Conservation (phyloP, 768 basidiomycete species). For the Collybiopsis confluens region DNA sequence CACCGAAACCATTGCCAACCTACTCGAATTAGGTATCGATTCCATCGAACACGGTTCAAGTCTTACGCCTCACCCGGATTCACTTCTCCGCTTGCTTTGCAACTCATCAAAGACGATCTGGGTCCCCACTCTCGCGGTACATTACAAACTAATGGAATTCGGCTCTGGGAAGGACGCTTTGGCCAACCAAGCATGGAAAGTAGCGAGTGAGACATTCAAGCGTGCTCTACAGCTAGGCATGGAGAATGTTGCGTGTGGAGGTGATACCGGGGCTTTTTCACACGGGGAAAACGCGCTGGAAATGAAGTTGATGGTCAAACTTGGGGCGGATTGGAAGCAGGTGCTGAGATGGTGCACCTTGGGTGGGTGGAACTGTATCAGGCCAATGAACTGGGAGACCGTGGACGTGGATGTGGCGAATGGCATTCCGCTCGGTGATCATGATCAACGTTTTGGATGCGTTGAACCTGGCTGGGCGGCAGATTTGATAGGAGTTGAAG, state of each 20-base stretch:
- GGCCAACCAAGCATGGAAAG: slow-evolving; percentile 30
- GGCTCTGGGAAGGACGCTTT: slow-evolving; percentile 10
- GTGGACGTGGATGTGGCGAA: slow-evolving; percentile 21
- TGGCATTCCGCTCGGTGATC: slow-evolving; percentile 36
- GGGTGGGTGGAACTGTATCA: slow-evolving; percentile 54
- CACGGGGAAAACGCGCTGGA: slow-evolving; percentile 61
- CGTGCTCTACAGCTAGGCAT: slow-evolving; percentile 37
- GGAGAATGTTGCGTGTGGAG: slow-evolving; percentile 54
- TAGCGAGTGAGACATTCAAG: slow-evolving; percentile 35
- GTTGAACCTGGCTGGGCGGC: slow-evolving; percentile 54
- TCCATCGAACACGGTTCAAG: slow-evolving; percentile 55
- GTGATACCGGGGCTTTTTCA: slow-evolving; percentile 61
- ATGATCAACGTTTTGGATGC: slow-evolving; percentile 52
- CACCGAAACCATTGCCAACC: slow-evolving; percentile 24
- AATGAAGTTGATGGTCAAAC: slow-evolving; percentile 53
- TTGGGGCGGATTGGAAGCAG: slow-evolving; percentile 48
- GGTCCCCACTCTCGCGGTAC: slow-evolving; percentile 57
- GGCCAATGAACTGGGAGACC: slow-evolving; percentile 44
- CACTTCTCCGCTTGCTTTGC: slow-evolving; percentile 23
- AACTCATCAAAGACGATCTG: slow-evolving; percentile 33
- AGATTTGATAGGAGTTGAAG: slow-evolving; percentile 37
- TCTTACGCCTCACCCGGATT: slow-evolving; percentile 18
- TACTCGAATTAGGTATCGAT: slow-evolving; percentile 40
- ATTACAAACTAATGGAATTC: slow-evolving; percentile 27
- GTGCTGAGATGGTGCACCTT: slow-evolving; percentile 59